Evolutionary conservation across 805 yeast genomes (phyloP), one percentile per base, ranked within the genome.

Genomic region (Scheffersomyces coipomensis): DNA sequence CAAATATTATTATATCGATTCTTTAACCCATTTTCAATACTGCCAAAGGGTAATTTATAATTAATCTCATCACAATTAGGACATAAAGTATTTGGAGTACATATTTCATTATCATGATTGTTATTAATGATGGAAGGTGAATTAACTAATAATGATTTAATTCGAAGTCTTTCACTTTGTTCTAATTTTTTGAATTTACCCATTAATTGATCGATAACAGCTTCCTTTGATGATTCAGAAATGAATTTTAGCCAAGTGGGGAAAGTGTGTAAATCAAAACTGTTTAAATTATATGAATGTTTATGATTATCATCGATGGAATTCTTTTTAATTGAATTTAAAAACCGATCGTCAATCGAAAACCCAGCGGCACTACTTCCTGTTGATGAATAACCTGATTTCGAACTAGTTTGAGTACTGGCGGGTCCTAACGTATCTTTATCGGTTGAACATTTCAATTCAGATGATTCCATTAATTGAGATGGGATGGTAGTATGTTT

Each of bases 1-100:
- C 75, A 71, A 8, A 71, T 62, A 38, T 71, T 71, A 27, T 68
- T 64, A 52, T 71, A 71, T 34, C 77, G 49, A 44, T 71, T 71
- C 45, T 71, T 71, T 42, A 56, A 61, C 7, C 76, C 76, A 40
- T 56, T 62, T 43, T 71, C 77, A 8, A 71, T 61, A 13, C 7
- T 12, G 0, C 77, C 77, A 38, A 58, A 51, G 1, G 76, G 75
- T 13, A 71, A 53, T 35, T 59, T 57, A 41, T 68, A 71, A 17
- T 51, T 51, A 34, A 62, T 68, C 3, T 56, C 53, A 43, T 70
- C 74, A 51, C 76, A 71, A 24, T 59, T 56, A 2, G 72, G 71
- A 40, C 76, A 71, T 13, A 27, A 13, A 13, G 30, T 13, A 27
- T 35, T 12, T 18, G 38, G 35, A 13, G 16, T 11, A 33, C 19